phyloP scores from a whole-genome alignment of 2,329 filamentous ascomycete genomes.

The Myotisia sp. region DNA sequence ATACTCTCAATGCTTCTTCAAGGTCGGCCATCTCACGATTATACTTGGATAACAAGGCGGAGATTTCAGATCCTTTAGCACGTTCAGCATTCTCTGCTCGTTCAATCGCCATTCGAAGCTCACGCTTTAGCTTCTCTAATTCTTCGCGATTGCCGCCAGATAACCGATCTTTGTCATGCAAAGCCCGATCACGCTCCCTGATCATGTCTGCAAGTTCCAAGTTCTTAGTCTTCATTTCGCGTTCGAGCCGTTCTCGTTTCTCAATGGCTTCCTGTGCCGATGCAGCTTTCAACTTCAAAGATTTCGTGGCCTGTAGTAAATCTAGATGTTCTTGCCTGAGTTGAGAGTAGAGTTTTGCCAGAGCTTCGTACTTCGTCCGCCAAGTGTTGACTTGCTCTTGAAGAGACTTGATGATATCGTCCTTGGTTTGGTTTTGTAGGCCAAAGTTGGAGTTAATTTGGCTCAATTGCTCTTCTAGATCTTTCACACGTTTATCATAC shows the following conservation, averaged over 20 bases:
- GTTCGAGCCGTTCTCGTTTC: slow-evolving; percentile 81
- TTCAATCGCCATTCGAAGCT: slow-evolving; percentile 82
- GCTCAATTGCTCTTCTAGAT: slow-evolving; percentile 70
- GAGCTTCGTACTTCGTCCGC: slow-evolving; percentile 89
- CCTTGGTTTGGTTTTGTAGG: slow-evolving; percentile 75
- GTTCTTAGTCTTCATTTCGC: slow-evolving; percentile 98
- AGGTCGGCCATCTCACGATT: slow-evolving; percentile 95
- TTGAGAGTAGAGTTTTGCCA: slow-evolving; percentile 95
- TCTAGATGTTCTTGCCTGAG: slow-evolving; percentile 89
- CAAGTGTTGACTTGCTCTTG: slow-evolving; percentile 98
- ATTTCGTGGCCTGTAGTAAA: slow-evolving; percentile 89
- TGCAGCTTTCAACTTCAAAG: slow-evolving; percentile 86
- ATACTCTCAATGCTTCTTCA: slow-evolving; percentile 63
- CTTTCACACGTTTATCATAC: slow-evolving; percentile 89
- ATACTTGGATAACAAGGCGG: slow-evolving; percentile 85
- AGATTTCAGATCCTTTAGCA: slow-evolving; percentile 87
- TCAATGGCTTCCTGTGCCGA: slow-evolving; percentile 96
- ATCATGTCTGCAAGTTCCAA: slow-evolving; percentile 99
- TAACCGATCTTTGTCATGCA: slow-evolving; percentile 85
- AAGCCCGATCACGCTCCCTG: slow-evolving; percentile 77
- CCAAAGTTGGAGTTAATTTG: slow-evolving; percentile 72
- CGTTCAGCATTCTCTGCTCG: slow-evolving; percentile 83
- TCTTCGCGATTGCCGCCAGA: slow-evolving; percentile 82
- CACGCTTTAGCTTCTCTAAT: slow-evolving; percentile 82
- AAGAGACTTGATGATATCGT: slow-evolving; percentile 81